Conservation (phyloP, 2,329 filamentous ascomycete species). For the Hymenoscyphus occultus region DNA sequence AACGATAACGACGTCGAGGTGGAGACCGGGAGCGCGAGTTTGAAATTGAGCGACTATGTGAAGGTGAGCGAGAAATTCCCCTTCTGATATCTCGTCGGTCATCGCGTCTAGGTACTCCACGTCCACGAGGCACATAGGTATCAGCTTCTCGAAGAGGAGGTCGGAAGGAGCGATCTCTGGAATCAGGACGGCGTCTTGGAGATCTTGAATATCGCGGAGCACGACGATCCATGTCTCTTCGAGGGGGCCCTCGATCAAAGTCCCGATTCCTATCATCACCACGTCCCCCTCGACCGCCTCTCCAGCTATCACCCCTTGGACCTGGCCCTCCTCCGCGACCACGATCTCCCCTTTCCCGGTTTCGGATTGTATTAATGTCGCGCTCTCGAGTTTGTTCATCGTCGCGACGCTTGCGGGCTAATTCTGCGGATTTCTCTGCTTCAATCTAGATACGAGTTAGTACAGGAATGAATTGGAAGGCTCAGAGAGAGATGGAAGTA, state of each 20-base stretch:
- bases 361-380: constrained; percentile 65
- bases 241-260: constrained; percentile 39
- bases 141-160: constrained; percentile 32
- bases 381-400: constrained; percentile 69
- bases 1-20: constrained; percentile 30
- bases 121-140: constrained; percentile 37
- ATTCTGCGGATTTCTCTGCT: constrained; percentile 76
- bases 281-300: constrained; percentile 47
- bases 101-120: constrained; percentile 31
- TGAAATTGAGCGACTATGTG: constrained; percentile 25
- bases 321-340: constrained; percentile 40
- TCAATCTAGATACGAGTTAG: constrained; percentile 59
- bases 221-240: constrained; percentile 43
- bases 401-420: constrained; percentile 68
- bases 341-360: constrained; percentile 55
- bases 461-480: neutral
- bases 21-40: constrained; percentile 34
- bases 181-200: constrained; percentile 38
- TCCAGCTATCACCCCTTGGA: constrained; percentile 41
- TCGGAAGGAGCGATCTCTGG: constrained; percentile 37
- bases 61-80: constrained; percentile 27
- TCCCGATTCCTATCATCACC: constrained; percentile 40
- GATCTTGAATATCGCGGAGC: constrained; percentile 45
- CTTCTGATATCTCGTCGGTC: constrained; percentile 27
- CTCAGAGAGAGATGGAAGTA: constrained; percentile 40